phyloP scores from a whole-genome alignment of 441 rosid genomes.

The Populus hybrid region DNA sequence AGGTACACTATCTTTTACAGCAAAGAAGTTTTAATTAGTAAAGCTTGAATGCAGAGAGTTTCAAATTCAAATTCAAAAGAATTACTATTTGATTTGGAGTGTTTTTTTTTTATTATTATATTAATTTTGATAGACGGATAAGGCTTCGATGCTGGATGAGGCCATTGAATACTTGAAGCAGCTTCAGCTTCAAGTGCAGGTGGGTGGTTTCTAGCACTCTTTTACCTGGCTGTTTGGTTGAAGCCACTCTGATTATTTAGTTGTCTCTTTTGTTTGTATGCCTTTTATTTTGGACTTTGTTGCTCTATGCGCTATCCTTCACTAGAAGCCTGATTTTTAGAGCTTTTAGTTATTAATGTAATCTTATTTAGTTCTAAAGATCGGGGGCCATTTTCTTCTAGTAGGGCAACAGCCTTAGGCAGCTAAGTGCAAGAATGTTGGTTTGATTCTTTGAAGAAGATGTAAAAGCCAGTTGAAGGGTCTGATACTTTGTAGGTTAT shows the following conservation, averaged over 20 bases:
- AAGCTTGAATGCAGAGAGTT: background rate
- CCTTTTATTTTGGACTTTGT: background rate
- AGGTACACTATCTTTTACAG: conserved; percentile 36
- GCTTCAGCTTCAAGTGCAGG: conserved; percentile 91
- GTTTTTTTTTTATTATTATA: background rate
- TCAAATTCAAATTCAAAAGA: background rate
- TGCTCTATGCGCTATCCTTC: background rate
- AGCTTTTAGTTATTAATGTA: too few species aligned
- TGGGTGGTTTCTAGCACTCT: conserved; percentile 16
- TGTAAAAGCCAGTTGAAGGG: background rate
- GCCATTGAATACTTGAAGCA: conserved; percentile 81
- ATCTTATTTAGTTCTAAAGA: too few species aligned
- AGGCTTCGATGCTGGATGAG: conserved; percentile 89
- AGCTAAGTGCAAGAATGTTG: background rate
- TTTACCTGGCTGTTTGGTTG: background rate
- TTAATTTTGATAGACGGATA: conserved; percentile 53
- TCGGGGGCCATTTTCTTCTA: too few species aligned
- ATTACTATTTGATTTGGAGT: background rate
- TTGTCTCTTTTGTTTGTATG: background rate
- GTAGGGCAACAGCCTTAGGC: too few species aligned
- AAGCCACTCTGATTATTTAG: background rate
- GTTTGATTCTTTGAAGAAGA: background rate
- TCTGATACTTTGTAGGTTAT: background rate
- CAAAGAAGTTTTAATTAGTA: background rate
- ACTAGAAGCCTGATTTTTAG: background rate